Evolutionary conservation across 164 flowering plant genomes (phyloP).

Genomic region (Litsea cubeba): DNA sequence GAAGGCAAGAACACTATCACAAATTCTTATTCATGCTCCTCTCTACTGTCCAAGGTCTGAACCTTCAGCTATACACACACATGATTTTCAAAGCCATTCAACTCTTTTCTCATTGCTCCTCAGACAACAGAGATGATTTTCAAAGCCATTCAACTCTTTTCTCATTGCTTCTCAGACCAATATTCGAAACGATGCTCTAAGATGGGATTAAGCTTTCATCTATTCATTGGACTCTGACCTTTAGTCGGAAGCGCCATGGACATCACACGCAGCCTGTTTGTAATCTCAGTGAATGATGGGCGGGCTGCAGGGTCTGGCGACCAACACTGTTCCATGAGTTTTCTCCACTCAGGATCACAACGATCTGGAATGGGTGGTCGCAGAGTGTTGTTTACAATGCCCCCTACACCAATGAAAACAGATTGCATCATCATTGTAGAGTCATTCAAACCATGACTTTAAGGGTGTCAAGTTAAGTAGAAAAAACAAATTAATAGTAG

Average conservation of each 20-base stretch:
- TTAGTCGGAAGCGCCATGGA: constrained; percentile 36
- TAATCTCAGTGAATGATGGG: constrained; percentile 72
- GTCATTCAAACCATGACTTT: too few relatives aligned
- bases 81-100: not conserved
- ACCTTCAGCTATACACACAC: not conserved
- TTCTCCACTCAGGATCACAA: constrained; percentile 74
- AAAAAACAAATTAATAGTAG: not conserved
- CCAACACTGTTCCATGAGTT: constrained; percentile 85
- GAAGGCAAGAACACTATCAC: not conserved
- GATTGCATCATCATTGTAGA: not conserved
- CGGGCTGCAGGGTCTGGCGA: constrained; percentile 59
- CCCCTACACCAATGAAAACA: constrained; percentile 36
- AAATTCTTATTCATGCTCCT: constrained; percentile 1
- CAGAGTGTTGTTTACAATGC: constrained; percentile 69
- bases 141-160: not conserved
- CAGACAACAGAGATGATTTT: not conserved
- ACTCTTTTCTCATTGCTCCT: not conserved
- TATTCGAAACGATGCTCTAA: not conserved
- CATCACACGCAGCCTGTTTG: constrained; percentile 56
- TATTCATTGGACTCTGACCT: constrained; percentile 15
- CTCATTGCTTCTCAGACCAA: not conserved
- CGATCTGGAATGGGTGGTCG: constrained; percentile 64
- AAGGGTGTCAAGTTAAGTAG: not conserved
- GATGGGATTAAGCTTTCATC: not conserved
- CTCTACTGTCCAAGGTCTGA: not conserved